phyloP scores from a whole-genome alignment of 352 stramenopile genomes.

The Phytophthora idaei region DNA sequence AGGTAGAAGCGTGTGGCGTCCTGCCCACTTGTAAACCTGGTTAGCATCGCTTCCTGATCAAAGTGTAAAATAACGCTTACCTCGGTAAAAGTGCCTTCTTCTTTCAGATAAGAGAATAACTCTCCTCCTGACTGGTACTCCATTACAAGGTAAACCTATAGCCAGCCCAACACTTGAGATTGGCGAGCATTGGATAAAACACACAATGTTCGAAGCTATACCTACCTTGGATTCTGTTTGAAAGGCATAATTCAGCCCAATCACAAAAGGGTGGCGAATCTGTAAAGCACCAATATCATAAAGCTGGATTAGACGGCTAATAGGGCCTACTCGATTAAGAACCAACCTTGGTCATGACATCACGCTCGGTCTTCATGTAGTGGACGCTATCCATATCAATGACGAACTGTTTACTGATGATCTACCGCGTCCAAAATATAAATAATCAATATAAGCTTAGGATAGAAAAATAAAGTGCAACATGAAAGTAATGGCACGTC shows the following conservation, averaged over 20 bases:
- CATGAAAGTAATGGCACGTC: background rate
- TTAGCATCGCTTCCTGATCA: background rate
- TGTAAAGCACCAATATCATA: conserved; percentile 22
- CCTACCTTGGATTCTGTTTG: conserved; percentile 84
- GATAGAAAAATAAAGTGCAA: background rate
- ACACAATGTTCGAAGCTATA: background rate
- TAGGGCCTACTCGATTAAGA: background rate
- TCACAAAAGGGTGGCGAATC: conserved; percentile 85
- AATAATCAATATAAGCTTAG: background rate
- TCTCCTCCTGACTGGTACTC: conserved; percentile 84
- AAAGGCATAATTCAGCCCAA: conserved; percentile 78
- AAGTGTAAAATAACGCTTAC: conserved; percentile 22
- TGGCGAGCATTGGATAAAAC: background rate
- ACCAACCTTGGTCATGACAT: conserved; percentile 83
- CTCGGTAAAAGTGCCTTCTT: conserved; percentile 73
- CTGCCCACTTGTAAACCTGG: conserved; percentile 26
- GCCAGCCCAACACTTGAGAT: background rate
- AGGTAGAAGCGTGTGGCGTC: conserved; percentile 80
- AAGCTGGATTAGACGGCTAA: background rate
- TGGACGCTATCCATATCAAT: conserved; percentile 80
- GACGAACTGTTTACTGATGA: conserved; percentile 86
- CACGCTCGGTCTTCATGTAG: conserved; percentile 84
- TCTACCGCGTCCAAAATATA: conserved; percentile 41
- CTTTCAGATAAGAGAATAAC: conserved; percentile 74
- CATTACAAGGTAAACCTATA: conserved; percentile 77